These are phyloP conservation scores for Heterobasidion occidentale DNA, from an alignment of 1,284 basidiomycete genomes.

Conservation along the genomic window DNA sequence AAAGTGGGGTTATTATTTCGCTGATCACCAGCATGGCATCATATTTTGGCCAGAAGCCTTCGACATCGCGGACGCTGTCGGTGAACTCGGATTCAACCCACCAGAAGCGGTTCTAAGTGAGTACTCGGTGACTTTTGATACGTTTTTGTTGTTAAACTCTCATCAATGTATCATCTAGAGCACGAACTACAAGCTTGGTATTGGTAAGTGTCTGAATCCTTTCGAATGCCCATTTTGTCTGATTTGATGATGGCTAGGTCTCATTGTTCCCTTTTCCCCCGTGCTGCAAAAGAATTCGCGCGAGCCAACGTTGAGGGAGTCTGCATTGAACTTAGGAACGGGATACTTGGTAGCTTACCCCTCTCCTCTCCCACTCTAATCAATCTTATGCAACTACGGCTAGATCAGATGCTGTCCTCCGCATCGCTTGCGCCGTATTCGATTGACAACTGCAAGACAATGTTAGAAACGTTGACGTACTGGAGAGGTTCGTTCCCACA, in stretches of 20 bases:
- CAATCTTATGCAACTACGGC: not conserved
- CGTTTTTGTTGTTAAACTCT: not conserved
- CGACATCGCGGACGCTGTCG: not conserved
- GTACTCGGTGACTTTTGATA: not conserved
- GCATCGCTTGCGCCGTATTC: not conserved
- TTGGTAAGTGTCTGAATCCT: not conserved
- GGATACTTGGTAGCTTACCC: not conserved
- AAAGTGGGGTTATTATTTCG: slow-evolving; percentile 4
- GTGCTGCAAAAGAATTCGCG: not conserved
- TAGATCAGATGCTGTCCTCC: not conserved
- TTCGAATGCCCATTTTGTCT: not conserved
- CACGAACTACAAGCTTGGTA: not conserved
- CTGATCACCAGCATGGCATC: not conserved
- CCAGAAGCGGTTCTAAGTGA: not conserved
- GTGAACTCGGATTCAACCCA: not conserved
- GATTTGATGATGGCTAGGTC: not conserved
- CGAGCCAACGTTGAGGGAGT: not conserved
- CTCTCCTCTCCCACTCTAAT: not conserved
- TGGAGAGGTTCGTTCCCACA: not conserved
- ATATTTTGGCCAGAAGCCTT: not conserved
- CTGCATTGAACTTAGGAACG: not conserved
- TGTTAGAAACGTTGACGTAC: not conserved
- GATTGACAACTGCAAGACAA: not conserved
- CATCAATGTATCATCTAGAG: not conserved
- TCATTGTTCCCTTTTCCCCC: not conserved